phyloP scores from a whole-genome alignment of 2,329 filamentous ascomycete genomes.

The Diaporthe ilicicola region DNA sequence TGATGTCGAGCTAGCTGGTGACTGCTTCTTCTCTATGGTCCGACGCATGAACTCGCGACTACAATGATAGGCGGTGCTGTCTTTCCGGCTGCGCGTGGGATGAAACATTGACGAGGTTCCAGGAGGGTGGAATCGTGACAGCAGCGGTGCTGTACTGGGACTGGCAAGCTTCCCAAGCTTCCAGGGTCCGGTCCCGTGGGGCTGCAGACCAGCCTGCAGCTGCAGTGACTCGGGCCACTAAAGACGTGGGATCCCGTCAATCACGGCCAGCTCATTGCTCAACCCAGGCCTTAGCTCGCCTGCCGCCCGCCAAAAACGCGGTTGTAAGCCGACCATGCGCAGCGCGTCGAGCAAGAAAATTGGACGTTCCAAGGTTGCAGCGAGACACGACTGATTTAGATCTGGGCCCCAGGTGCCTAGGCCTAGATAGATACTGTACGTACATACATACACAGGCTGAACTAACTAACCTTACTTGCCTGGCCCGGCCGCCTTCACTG shows the following conservation, averaged over 20 bases:
- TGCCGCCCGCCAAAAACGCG: slow-evolving; percentile 31
- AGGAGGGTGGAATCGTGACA: background rate
- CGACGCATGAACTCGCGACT: background rate
- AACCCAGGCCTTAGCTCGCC: background rate
- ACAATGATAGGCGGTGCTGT: background rate
- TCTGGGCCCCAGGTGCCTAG: background rate
- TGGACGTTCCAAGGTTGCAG: slow-evolving; percentile 17
- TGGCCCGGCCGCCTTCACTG: slow-evolving; percentile 12
- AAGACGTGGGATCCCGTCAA: slow-evolving; percentile 5
- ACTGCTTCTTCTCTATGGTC: background rate
- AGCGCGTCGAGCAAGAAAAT: slow-evolving; percentile 11
- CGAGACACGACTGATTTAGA: slow-evolving; percentile 25
- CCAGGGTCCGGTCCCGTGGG: too few relatives aligned
- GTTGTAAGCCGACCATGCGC: slow-evolving; percentile 16
- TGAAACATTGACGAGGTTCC: slow-evolving; percentile 15
- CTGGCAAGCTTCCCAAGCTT: background rate
- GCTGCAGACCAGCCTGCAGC: background rate
- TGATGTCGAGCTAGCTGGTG: background rate
- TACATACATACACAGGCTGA: too few relatives aligned
- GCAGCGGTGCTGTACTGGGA: background rate
- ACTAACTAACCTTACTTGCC: background rate
- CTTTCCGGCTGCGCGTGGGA: background rate
- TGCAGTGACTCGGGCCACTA: slow-evolving; percentile 8
- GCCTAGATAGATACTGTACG: background rate
- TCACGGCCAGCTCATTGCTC: slow-evolving; percentile 4